Base-by-base conservation (phyloP, 805 yeast species). In the Gaillardinia entomophila region DNA sequence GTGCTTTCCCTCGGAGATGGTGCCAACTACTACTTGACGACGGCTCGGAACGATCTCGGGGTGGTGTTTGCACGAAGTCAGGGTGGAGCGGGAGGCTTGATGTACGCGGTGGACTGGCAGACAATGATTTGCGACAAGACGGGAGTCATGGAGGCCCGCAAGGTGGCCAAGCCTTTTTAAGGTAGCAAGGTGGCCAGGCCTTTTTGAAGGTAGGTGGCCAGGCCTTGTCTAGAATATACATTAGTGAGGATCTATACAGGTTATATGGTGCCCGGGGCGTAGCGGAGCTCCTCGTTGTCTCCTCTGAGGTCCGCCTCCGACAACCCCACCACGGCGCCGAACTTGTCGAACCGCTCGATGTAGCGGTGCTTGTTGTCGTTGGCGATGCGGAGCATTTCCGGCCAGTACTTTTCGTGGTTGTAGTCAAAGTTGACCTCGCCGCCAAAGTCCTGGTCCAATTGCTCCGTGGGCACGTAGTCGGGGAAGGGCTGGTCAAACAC, bases 21-120 rank as follows among this genome's bases (percentile, higher is more conserved):
- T 6, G 71, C 82, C 13, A 85, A 86, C 53, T 92, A 89, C 53
- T 92, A 89, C 55, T 64, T 92, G 41, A 74, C 87, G 5, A 92
- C 98, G 0, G 94, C 96, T 2, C 68, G 81, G 41, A 87, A 90
- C 55, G 96, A 90, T 49, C 63, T 90, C 25, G 99, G 99, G 3
- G 98, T 92, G 3, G 80, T 92, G 1, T 84, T 89, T 55, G 97
- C 97, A 4, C 77, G 72, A 39, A 73, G 81, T 27, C 75, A 71
- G 40, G 81, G 79, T 12, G 77, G 78, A 3, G 65, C 71, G 8
- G 96, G 96, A 2, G 78, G 75, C 24, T 59, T 78, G 34, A 77
- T 92, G 86, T 82, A 79, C 46, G 94, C 98, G 2, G 60, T 87
- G 27, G 97, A 92, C 58, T 92, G 97, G 97, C 89, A 87, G 59